Evolutionary conservation across 805 yeast species (phyloP).

Genomic region (Candida pseudofarinosa): DNA sequence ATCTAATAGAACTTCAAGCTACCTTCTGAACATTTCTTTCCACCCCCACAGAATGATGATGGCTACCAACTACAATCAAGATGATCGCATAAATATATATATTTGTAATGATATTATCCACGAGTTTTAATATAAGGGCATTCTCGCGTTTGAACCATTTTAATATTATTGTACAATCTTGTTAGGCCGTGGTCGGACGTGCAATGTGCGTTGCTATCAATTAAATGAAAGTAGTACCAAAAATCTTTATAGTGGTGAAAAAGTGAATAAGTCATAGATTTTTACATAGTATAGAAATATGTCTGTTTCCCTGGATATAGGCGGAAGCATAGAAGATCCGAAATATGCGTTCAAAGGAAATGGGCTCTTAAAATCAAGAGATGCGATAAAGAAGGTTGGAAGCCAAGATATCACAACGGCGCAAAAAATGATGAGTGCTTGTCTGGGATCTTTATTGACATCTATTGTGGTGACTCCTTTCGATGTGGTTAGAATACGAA

Average conservation of each 20-base stretch:
- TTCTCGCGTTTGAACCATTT: not conserved
- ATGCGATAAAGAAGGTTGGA: not conserved
- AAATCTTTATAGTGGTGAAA: too few relatives aligned
- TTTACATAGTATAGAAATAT: too few relatives aligned
- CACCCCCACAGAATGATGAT: conserved; percentile 96
- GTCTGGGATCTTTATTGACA: conserved; percentile 69
- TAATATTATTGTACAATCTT: not conserved
- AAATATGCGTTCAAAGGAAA: not conserved
- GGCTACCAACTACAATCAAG: conserved; percentile 81
- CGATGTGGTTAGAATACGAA: conserved; percentile 72
- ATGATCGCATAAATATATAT: conserved; percentile 63
- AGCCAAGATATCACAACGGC: conserved; percentile 37
- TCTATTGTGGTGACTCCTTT: conserved; percentile 75
- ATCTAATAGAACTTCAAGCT: conserved; percentile 44
- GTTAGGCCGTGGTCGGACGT: not conserved
- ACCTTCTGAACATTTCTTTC: conserved; percentile 63
- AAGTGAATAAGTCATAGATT: too few relatives aligned
- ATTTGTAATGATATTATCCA: conserved; percentile 33
- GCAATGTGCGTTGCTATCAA: not conserved
- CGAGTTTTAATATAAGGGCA: conserved; percentile 21
- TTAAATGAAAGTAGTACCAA: not conserved
- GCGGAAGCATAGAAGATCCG: not conserved
- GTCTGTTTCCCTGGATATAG: not conserved
- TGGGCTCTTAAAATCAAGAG: not conserved
- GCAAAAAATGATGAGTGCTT: conserved; percentile 76